Evolutionary conservation across 306 rosid species (phyloP), one percentile per base, ranked within the genome.

Genomic region (Quercus aquifolioides): DNA sequence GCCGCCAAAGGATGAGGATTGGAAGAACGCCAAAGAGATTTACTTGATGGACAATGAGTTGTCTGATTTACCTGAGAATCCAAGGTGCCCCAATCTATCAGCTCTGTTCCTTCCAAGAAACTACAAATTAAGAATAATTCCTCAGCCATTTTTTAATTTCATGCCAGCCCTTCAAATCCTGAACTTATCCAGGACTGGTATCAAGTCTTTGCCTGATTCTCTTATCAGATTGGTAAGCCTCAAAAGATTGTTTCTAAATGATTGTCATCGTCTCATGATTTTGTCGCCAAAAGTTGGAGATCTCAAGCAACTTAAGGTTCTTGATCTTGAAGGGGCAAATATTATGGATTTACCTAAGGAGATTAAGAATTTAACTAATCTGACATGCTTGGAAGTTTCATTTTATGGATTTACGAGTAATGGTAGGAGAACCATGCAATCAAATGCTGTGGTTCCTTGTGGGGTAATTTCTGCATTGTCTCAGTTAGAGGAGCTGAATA

Each of bases 101-200:
- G 7, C 35, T 19, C 25, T 79, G 4, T 12, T 43, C 55, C 31
- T 79, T 70, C 77, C 60, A 10, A 28, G 60, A 13, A 79, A 72
- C 2, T 5, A 13, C 14, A 71, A 71, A 4, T 25, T 79, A 63
- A 59, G 30, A 12, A 55, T 4, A 19, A 71, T 79, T 14, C 82
- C 82, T 43, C 43, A 38, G 7, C 10, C 9, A 3, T 79, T 79
- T 23, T 79, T 79, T 21, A 5, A 2, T 3, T 4, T 60, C 46
- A 79, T 71, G 55, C 55, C 77, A 11, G 6, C 5, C 13, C 82
- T 79, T 25, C 25, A 3, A 3, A 17, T 5, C 26, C 13, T 78
- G 12, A 69, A 78, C 63, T 71, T 78, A 14, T 78, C 82, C 3
- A 58, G 21, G 62, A 71, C 82, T 1, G 54, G 77, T 17, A 4